Evolutionary conservation across 2,329 filamentous ascomycete genomes (phyloP).

Genomic region (Metarhizium anisopliae): DNA sequence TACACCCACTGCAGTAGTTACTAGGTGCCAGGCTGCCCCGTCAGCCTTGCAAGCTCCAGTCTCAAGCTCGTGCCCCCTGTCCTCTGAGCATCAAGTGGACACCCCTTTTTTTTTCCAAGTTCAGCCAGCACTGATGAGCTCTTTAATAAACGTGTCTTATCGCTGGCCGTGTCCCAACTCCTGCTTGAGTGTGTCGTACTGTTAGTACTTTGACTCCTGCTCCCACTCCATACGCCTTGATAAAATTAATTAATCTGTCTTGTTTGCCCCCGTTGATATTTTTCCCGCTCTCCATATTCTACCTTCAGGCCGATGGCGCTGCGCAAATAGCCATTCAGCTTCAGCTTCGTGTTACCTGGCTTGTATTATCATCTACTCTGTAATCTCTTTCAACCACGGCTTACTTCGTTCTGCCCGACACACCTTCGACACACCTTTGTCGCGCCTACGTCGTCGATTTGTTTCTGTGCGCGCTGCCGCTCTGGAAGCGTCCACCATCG

Average conservation of each 20-base stretch:
- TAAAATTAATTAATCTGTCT: neutral
- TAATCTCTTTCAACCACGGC: neutral
- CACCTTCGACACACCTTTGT: neutral
- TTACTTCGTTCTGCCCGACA: neutral
- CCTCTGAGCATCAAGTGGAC: neutral
- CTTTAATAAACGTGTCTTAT: neutral
- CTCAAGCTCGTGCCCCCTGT: neutral
- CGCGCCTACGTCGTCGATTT: neutral
- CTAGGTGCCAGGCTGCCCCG: too few species aligned
- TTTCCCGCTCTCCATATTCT: neutral
- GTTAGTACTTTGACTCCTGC: neutral
- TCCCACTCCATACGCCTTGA: neutral
- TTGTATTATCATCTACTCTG: neutral
- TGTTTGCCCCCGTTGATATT: neutral
- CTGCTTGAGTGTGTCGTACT: neutral
- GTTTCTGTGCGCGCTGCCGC: conserved; percentile 3
- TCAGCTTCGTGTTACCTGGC: neutral
- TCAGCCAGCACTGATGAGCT: neutral
- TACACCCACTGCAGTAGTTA: too few species aligned
- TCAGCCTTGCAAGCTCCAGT: too few species aligned
- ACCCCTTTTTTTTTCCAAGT: neutral
- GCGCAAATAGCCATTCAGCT: neutral
- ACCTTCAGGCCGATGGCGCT: neutral
- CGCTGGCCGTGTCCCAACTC: neutral
- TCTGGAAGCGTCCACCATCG: conserved; percentile 5